phyloP scores from a whole-genome alignment of 225 moss, liverwort and hornwort species.

The Physcomitrium patens region DNA sequence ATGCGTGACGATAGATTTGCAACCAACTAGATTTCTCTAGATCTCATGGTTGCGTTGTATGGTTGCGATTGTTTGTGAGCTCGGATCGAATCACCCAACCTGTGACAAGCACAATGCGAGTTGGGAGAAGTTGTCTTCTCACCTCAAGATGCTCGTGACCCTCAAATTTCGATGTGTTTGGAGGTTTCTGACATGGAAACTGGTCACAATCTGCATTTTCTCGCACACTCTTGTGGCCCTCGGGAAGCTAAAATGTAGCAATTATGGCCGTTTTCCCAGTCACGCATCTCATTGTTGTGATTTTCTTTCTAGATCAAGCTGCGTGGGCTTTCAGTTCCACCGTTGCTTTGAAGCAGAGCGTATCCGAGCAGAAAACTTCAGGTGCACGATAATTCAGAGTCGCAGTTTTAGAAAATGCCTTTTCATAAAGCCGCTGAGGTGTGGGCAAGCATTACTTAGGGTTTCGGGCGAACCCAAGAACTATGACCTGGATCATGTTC shows the following conservation, averaged over 20 bases:
- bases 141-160: too few relatives aligned
- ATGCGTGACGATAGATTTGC: too few relatives aligned
- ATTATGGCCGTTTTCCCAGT: constrained; percentile 11
- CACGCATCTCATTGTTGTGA: neutral
- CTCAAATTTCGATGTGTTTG: too few relatives aligned
- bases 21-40: too few relatives aligned
- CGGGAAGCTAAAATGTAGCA: neutral
- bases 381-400: constrained; percentile 1
- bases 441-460: neutral
- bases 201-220: neutral
- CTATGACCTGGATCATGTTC: neutral
- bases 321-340: neutral
- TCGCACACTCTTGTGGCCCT: neutral
- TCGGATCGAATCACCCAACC: too few relatives aligned
- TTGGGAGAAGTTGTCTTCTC: too few relatives aligned
- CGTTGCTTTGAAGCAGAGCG: constrained; percentile 2
- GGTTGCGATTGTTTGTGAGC: too few relatives aligned
- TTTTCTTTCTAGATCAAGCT: neutral
- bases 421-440: neutral
- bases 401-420: neutral
- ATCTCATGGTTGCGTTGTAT: too few relatives aligned
- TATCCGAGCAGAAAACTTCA: neutral
- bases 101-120: too few relatives aligned
- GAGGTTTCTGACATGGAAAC: neutral
- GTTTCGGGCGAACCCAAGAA: neutral